These are phyloP conservation scores for Yarrowia sp. DNA, from an alignment of 805 yeast genomes.

Conservation along the genomic window DNA sequence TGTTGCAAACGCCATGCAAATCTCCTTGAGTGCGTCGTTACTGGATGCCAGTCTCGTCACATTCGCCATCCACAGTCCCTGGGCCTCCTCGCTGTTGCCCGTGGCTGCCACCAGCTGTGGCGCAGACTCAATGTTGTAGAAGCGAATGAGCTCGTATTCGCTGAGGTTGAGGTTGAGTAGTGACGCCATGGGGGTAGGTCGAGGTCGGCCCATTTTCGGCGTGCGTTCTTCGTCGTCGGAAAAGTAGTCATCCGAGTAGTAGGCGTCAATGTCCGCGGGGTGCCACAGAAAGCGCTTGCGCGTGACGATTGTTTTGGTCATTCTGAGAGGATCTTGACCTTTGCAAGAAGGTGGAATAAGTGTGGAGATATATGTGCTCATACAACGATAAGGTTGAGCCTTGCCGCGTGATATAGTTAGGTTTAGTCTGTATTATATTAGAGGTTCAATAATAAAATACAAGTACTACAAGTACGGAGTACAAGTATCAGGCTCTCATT, in stretches of 20 bases:
- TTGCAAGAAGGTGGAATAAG: not conserved
- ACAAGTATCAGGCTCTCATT: too few relatives aligned
- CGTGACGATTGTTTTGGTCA: not conserved
- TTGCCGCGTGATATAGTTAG: not conserved
- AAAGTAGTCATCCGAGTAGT: not conserved
- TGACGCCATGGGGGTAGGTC: slow-evolving; percentile 8
- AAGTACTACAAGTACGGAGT: too few relatives aligned
- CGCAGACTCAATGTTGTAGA: slow-evolving; percentile 12
- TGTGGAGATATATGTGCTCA: not conserved
- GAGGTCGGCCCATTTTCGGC: not conserved
- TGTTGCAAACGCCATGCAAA: slow-evolving; percentile 18
- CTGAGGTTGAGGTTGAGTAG: not conserved
- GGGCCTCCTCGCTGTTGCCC: not conserved
- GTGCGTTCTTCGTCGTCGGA: not conserved
- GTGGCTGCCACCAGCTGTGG: slow-evolving; percentile 7
- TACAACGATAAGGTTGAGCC: not conserved
- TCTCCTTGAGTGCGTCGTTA: slow-evolving; percentile 6
- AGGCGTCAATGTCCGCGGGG: not conserved
- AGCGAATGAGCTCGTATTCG: slow-evolving; percentile 15
- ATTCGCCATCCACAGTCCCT: slow-evolving; percentile 21
- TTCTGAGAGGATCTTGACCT: too few relatives aligned
- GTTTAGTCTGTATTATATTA: too few relatives aligned
- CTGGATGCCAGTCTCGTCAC: not conserved
- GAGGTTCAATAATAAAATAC: too few relatives aligned
- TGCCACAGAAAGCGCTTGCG: slow-evolving; percentile 15